phyloP scores from a whole-genome alignment of 2,329 filamentous ascomycete species.

The Aureobasidium sp. region DNA sequence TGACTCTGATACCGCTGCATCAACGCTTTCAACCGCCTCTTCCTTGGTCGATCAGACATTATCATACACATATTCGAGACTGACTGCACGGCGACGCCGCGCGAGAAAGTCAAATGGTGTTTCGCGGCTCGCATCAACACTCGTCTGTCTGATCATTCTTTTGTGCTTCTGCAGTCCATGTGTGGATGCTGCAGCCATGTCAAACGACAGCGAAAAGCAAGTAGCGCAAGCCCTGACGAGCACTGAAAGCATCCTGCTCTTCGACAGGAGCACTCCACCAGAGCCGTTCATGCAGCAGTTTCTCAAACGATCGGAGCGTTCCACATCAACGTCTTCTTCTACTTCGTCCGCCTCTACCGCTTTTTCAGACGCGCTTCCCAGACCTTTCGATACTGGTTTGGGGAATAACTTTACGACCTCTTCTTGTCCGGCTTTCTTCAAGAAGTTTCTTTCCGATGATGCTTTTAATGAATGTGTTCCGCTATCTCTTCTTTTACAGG shows the following conservation, averaged over 20 bases:
- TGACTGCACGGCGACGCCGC: not conserved
- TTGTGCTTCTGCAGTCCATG: not conserved
- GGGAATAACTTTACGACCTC: constrained; percentile 44
- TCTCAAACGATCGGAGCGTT: constrained; percentile 10
- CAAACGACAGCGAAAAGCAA: not conserved
- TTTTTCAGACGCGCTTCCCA: constrained; percentile 24
- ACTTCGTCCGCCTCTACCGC: constrained; percentile 7
- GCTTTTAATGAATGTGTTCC: constrained; percentile 70
- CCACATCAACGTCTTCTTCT: constrained; percentile 5
- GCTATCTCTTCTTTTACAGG: constrained; percentile 73
- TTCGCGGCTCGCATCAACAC: not conserved
- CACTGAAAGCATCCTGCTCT: constrained; percentile 11
- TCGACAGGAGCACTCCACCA: constrained; percentile 11
- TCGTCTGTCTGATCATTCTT: not conserved
- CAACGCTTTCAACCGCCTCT: not conserved
- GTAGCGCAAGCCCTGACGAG: not conserved
- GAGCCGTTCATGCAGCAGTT: not conserved
- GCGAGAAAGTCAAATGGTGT: not conserved
- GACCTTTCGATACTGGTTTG: constrained; percentile 39
- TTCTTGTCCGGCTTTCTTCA: constrained; percentile 59
- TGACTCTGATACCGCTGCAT: not conserved
- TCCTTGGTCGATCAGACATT: not conserved
- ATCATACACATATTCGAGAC: not conserved
- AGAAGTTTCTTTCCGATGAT: constrained; percentile 53
- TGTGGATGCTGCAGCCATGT: not conserved